These are phyloP conservation scores for Amphibolis antarctica DNA, from an alignment of 106 monocot species.

Conservation along the genomic window DNA sequence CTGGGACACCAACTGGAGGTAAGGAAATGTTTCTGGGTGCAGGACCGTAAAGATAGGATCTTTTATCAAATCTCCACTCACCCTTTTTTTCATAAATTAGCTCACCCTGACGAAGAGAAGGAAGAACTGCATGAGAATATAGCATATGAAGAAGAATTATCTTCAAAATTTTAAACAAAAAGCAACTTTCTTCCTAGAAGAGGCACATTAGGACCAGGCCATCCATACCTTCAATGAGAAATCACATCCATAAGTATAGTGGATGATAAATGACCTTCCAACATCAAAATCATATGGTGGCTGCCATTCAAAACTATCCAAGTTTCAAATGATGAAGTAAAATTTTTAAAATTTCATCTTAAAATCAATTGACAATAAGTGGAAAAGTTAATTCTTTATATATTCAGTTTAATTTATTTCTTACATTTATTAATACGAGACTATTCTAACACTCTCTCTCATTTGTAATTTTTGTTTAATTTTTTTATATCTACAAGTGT, in stretches of 20 bases:
- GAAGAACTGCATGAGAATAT: background rate
- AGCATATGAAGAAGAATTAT: background rate
- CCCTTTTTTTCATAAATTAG: slow-evolving; percentile 94
- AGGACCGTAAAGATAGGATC: slow-evolving; percentile 70
- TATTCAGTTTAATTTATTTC: no score
- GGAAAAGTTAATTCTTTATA: no score
- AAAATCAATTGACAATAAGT: no score
- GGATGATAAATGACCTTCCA: slow-evolving; percentile 40
- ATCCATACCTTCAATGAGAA: slow-evolving; percentile 35
- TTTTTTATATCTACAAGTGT: no score
- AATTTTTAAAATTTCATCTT: no score
- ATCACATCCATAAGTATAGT: slow-evolving; percentile 64
- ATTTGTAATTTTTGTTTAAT: no score
- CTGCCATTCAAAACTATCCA: slow-evolving; percentile 23
- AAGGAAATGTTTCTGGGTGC: slow-evolving; percentile 78
- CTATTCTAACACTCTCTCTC: no score
- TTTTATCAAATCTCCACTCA: slow-evolving; percentile 96
- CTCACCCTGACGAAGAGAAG: slow-evolving; percentile 41
- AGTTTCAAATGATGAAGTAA: no score
- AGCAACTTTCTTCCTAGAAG: background rate
- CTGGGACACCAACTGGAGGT: slow-evolving; percentile 93
- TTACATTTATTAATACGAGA: no score
- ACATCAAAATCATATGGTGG: slow-evolving; percentile 57
- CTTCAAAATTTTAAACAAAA: background rate
- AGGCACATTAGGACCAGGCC: background rate